These are phyloP conservation scores for Aquilaria yunnanensis DNA, from an alignment of 345 rosid genomes.

Conservation along the genomic window DNA sequence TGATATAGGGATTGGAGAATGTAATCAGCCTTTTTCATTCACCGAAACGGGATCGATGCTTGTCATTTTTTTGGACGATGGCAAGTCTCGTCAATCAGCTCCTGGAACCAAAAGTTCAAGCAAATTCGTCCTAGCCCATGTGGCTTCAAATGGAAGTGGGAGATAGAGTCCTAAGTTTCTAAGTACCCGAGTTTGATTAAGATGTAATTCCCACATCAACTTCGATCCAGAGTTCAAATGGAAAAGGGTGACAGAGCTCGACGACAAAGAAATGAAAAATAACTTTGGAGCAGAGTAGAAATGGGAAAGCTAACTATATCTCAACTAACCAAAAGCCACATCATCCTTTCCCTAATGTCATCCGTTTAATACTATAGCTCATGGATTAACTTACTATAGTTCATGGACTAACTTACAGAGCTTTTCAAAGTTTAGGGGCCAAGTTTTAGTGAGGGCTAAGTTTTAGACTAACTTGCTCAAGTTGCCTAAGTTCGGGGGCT, in stretches of 20 bases:
- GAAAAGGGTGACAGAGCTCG: too few relatives aligned
- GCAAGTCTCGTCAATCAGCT: too few relatives aligned
- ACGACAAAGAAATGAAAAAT: constrained; percentile 1
- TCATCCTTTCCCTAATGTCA: too few relatives aligned
- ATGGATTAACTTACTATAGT: too few relatives aligned
- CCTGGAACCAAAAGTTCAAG: constrained; percentile 20
- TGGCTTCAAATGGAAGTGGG: constrained; percentile 50
- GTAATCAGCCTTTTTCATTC: constrained; percentile 27
- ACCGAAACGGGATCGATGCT: not conserved
- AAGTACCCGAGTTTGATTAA: constrained; percentile 46
- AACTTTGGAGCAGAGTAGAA: constrained; percentile 5
- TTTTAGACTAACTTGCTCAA: too few relatives aligned
- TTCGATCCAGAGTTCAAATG: constrained; percentile 31
- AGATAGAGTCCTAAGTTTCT: constrained; percentile 18
- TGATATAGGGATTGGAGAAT: constrained; percentile 93
- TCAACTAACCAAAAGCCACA: too few relatives aligned
- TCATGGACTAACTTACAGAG: too few relatives aligned
- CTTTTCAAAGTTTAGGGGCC: too few relatives aligned
- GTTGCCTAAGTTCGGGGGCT: too few relatives aligned
- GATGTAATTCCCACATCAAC: constrained; percentile 53
- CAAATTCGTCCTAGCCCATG: constrained; percentile 31
- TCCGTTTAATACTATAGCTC: too few relatives aligned
- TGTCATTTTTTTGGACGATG: too few relatives aligned
- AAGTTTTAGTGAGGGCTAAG: too few relatives aligned
- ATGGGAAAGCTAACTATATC: not conserved